Base-by-base conservation (phyloP, 75 land plant species). In the Chamaecyparis obtusa region DNA sequence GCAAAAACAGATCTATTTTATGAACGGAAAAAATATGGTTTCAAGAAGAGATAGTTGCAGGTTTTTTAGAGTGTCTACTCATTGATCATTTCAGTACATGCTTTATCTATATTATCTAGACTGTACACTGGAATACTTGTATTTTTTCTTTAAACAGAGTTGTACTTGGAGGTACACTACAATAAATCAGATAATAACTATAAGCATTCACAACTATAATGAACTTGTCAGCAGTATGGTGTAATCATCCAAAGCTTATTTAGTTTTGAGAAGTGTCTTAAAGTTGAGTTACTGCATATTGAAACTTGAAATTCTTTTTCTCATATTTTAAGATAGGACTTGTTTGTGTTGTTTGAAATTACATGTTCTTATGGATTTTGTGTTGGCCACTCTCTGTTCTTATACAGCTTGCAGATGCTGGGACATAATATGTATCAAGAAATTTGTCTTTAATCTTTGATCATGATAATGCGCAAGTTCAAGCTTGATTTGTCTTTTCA, bases 1-100 rank as follows among this genome's bases (percentile, higher is more conserved):
- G 95, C 95, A 27, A 94, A 94, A 46, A 94, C 95, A 1, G 95
- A 94, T 67, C 90, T 94, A 46, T 94, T 94, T 87, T 94, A 94
- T 74, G 95, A 94, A 64, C 93, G 95, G 41, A 94, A 94, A 90
- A 94, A 94, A 76, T 94, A 94, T 87, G 95, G 95, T 16, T 94
- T 94, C 81, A 94, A 94, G 92, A 94, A 94, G 49, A 85, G 95
- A 89, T 94, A 81, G 83, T 2, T 9, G 9, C 13, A 11, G 49
- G 21, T 81, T n/a, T 81, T 37, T 11, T 44, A 9, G 14, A 44
- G 3, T 1, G 11, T 7, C 14, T 3, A 81, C 46, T 41, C 37
- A 27, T 44, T 81, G 51, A 46, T 81, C 49, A 81, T 27, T 39
- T 9, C 43, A 24, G n/a, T 80, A 21, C 19, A 13, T 27, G 5